phyloP scores from a whole-genome alignment of 768 basidiomycete genomes.

The Suillus subalutaceus region DNA sequence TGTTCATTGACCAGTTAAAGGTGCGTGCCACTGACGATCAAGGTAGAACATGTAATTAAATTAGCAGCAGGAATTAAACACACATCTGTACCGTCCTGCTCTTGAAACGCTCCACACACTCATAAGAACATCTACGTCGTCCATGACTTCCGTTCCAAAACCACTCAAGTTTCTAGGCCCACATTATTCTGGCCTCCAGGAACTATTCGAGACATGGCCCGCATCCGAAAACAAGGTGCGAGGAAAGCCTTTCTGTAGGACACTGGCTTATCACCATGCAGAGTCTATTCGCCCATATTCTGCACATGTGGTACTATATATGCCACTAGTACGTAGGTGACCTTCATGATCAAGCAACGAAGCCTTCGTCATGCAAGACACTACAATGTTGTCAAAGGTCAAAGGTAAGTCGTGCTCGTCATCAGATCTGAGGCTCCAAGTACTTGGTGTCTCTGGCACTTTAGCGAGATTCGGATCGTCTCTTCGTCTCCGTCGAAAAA shows the following conservation, averaged over 20 bases:
- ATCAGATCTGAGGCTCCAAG: too few species aligned
- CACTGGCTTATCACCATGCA: slow-evolving; percentile 33
- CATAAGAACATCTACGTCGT: slow-evolving; percentile 95
- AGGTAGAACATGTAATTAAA: slow-evolving; percentile 17
- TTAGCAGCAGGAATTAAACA: slow-evolving; percentile 77
- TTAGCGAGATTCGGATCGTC: too few species aligned
- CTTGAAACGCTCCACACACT: slow-evolving; percentile 92
- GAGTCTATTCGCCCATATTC: slow-evolving; percentile 95
- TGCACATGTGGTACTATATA: too few species aligned
- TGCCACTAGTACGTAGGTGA: too few species aligned
- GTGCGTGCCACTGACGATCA: slow-evolving; percentile 44
- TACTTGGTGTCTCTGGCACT: too few species aligned
- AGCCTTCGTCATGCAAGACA: too few species aligned
- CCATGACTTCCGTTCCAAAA: slow-evolving; percentile 99
- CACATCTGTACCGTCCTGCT: slow-evolving; percentile 82
- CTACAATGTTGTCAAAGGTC: too few species aligned
- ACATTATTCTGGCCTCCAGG: slow-evolving; percentile 86
- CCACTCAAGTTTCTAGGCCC: slow-evolving; percentile 97
- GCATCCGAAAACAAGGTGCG: slow-evolving; percentile 76
- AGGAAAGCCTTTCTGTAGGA: not conserved
- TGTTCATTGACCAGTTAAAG: slow-evolving; percentile 93
- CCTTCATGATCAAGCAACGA: too few species aligned
- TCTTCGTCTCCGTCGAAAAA: too few species aligned
- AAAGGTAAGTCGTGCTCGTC: too few species aligned
- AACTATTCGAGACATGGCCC: slow-evolving; percentile 81